phyloP scores from a whole-genome alignment of 1,284 basidiomycete genomes.

The Porodaedalea pini region DNA sequence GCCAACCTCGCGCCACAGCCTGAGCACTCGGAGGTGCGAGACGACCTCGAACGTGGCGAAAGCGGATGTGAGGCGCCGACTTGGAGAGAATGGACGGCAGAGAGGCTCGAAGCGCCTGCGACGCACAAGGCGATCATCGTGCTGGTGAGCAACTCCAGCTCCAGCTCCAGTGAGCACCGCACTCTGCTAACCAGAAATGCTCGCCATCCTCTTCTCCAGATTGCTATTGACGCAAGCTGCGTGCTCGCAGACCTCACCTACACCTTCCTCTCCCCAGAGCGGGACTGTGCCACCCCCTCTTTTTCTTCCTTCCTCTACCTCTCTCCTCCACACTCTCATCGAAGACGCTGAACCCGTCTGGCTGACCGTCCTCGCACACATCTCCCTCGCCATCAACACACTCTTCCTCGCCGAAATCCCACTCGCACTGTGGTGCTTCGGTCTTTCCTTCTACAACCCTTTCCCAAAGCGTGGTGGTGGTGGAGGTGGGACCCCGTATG shows the following conservation, averaged over 20 bases:
- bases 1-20: background rate
- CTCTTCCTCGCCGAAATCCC: slow-evolving; percentile 77
- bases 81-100: slow-evolving; percentile 40
- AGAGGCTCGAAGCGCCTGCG: slow-evolving; percentile 48
- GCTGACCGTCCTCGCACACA: slow-evolving; percentile 56
- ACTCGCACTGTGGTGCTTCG: slow-evolving; percentile 60
- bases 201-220: slow-evolving; percentile 37
- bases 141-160: slow-evolving; percentile 48
- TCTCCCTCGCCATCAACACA: slow-evolving; percentile 65
- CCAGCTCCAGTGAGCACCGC: too few relatives aligned
- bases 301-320: background rate
- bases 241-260: slow-evolving; percentile 69
- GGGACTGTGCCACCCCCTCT: slow-evolving; percentile 34
- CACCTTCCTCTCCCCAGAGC: slow-evolving; percentile 50
- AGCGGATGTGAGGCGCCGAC: slow-evolving; percentile 21
- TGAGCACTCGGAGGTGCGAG: background rate
- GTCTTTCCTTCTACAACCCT: slow-evolving; percentile 55
- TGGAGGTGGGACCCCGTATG: slow-evolving; percentile 39
- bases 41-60: slow-evolving; percentile 21
- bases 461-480: slow-evolving; percentile 26
- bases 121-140: slow-evolving; percentile 59
- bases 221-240: slow-evolving; percentile 58
- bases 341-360: slow-evolving; percentile 46
- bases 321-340: background rate
- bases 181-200: background rate